Evolutionary conservation across 2,329 filamentous ascomycete genomes (phyloP), one percentile per base, ranked within the genome.

Genomic region (Epichloe sp.): DNA sequence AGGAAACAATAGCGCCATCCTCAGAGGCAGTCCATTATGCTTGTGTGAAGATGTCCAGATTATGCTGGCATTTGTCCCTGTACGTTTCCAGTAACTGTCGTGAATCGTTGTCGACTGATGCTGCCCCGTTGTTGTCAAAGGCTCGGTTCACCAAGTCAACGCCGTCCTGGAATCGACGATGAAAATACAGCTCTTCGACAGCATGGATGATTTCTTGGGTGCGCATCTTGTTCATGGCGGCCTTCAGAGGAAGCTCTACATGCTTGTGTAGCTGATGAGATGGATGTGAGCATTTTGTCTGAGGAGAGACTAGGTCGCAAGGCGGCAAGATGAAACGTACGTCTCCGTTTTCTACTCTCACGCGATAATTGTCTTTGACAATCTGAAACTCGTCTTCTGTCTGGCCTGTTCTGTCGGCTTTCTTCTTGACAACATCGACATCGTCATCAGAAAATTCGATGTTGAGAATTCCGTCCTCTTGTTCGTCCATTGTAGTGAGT

Each of bases 171-270:
- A 70, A 80, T 36, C 70, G 64, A 5, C 68, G 63, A 56, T 74
- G 74, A 60, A 77, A 80, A 57, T 80, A 80, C 44, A 80, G 65
- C 62, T 80, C 77, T 59, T 80, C 77, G 7, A 76, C 72, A 0
- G 77, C 77, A 57, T 80, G 76, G 19, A 79, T 53, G 10, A 76
- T 57, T n/a, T 74, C 69, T 55, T 79, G 75, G 1, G 69, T 64
- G 36, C 71, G 67, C 42, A 69, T 69, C 57, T 79, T 80, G 35
- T 67, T 64, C 4, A 69, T 59, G 4, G 49, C 57, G 10, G 58
- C 54, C 3, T 55, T 56, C 11, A 76, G 55, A 0, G 76, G 75
- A 2, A 77, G 56, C 5, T 59, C 53, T 37, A 77, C 62, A 0
- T 62, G 64, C 43, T 71, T 63, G 60, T 68, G 65, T 23, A 79